Base-by-base conservation (phyloP, 164 flowering plant species). In the Saururus chinensis region DNA sequence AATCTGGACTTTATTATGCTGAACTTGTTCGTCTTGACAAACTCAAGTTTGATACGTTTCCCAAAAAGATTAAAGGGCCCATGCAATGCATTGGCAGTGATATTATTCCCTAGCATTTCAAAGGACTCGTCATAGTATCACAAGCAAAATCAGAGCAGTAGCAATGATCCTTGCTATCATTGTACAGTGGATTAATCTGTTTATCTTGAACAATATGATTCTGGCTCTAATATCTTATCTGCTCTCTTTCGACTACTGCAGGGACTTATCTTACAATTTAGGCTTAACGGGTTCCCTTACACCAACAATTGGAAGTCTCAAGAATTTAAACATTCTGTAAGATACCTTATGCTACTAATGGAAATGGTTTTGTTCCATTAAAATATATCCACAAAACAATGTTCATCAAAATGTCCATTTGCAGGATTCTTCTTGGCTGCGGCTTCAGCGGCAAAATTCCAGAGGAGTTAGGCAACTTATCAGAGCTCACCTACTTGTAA, bases 391-490 rank as follows among this genome's bases (percentile, higher is more conserved):
- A 13, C n/a, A n/a, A n/a, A 37, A 19, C 22, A 58, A 30, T 13
- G 11, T 21, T 30, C 22, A 21, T 6, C 22, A 1, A 19, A 24
- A 37, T 63, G 40, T 56, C 25, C 20, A 22, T 62, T 22, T 3
- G 41, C 85, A 90, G 97, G 72, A 87, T 85, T 67, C 75, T 93
- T 7, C 85, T 84, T 26, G 96, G 92, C 22, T 90, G 97, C 64
- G 25, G 92, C 76, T 89, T 93, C 78, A 80, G 68, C 61, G 96
- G 92, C 30, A 67, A 11, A 41, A 84, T 93, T 58, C 99, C 97
- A n/a, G 67, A 66, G 23, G 92, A 88, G 70, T 45, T 93, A 51
- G 99, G 97, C 60, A 82, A 80, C 59, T 88, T 93, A 48, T 24
- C 74, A 58, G 68, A 79, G 45, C 75, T 93, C 19, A 65, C 91